phyloP scores from a whole-genome alignment of 257 asterid genomes.

The Oldenlandia corymbosa region DNA sequence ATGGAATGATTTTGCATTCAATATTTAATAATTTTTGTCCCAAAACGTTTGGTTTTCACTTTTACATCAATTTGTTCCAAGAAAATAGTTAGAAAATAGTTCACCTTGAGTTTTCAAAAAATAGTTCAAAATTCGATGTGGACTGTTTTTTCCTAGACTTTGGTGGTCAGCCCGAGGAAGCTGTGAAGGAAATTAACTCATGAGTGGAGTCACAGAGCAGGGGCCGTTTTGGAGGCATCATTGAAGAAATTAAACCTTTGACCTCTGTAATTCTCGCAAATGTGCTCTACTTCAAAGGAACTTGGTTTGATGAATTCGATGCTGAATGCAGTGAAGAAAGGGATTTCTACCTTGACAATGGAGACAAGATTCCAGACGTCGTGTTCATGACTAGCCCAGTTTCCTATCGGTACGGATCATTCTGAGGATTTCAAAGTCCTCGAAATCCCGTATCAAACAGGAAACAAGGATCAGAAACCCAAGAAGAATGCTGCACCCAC shows the following conservation, averaged over 20 bases:
- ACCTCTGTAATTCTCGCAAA: constrained; percentile 17
- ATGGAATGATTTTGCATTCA: too few relatives aligned
- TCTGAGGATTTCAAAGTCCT: constrained; percentile 8
- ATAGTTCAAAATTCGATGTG: too few relatives aligned
- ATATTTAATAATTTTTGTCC: too few relatives aligned
- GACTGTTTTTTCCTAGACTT: too few relatives aligned
- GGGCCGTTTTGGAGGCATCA: constrained; percentile 7
- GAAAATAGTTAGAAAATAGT: too few relatives aligned
- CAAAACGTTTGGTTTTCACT: too few relatives aligned
- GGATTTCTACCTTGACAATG: constrained; percentile 13
- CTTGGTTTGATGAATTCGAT: constrained; percentile 2
- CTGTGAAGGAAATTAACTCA: constrained; percentile 11
- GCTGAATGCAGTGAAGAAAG: not conserved
- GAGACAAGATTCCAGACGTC: constrained; percentile 6
- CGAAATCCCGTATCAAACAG: constrained; percentile 14
- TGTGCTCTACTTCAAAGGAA: constrained; percentile 19
- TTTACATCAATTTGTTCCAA: too few relatives aligned
- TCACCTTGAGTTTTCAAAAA: too few relatives aligned
- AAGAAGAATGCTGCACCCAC: too few relatives aligned
- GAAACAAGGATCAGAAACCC: too few relatives aligned
- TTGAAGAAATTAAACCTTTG: not conserved
- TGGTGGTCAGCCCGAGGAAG: too few relatives aligned
- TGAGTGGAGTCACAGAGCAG: constrained; percentile 18
- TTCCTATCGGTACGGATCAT: constrained; percentile 8
- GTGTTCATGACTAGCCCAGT: constrained; percentile 21